Evolutionary conservation across 345 rosid species (phyloP).

Genomic region (Mangifera indica): DNA sequence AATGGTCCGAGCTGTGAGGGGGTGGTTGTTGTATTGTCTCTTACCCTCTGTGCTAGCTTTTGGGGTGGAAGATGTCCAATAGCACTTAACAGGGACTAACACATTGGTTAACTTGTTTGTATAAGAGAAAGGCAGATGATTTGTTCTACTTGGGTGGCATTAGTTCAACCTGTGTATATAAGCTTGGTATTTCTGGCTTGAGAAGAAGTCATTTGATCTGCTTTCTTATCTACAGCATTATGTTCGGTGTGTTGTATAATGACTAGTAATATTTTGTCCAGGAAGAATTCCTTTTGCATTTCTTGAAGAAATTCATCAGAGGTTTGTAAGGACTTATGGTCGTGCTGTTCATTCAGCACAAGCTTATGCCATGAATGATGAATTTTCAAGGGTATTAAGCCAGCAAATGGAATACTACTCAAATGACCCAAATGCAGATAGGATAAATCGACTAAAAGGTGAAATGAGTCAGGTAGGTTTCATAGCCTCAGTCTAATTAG

Average conservation of each 20-base stretch:
- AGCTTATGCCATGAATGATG: slow-evolving; percentile 95
- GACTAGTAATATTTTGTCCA: slow-evolving; percentile 22
- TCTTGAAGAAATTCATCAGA: slow-evolving; percentile 92
- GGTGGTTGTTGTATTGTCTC: too few relatives aligned
- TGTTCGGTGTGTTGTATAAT: not conserved
- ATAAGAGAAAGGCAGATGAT: too few relatives aligned
- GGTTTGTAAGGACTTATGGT: slow-evolving; percentile 69
- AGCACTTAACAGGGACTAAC: too few relatives aligned
- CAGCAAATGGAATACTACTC: slow-evolving; percentile 92
- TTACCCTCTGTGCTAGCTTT: too few relatives aligned
- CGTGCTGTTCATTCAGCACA: slow-evolving; percentile 77
- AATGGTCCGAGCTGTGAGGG: too few relatives aligned
- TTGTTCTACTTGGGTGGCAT: not conserved
- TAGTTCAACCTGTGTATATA: not conserved
- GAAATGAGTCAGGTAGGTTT: slow-evolving; percentile 85
- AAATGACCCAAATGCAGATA: slow-evolving; percentile 82
- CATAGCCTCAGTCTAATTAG: not conserved
- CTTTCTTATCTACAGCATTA: not conserved
- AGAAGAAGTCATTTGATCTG: not conserved
- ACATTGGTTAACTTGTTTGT: too few relatives aligned
- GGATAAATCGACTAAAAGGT: slow-evolving; percentile 84
- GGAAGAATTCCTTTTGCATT: slow-evolving; percentile 92
- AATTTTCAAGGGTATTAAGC: slow-evolving; percentile 88
- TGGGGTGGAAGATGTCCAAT: too few relatives aligned
- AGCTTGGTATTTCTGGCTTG: not conserved